These are phyloP conservation scores for Alternaria gansuensis DNA, from an alignment of 2,329 filamentous ascomycete genomes.

Conservation along the genomic window DNA sequence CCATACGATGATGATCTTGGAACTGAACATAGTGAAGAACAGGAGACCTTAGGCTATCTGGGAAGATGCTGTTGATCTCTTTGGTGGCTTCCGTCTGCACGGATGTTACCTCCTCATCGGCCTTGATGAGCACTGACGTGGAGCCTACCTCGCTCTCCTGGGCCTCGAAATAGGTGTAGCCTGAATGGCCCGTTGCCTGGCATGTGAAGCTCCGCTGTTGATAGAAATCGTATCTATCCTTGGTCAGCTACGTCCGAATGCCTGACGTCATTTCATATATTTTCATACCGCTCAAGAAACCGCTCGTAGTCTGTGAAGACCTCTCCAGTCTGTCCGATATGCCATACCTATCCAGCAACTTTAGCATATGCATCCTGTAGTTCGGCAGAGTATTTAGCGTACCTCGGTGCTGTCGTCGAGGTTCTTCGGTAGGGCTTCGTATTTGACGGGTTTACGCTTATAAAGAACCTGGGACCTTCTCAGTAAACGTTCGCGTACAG, in stretches of 20 bases:
- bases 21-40: constrained; percentile 92
- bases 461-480: constrained; percentile 76
- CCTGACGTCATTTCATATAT: constrained; percentile 34
- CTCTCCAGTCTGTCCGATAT: constrained; percentile 88
- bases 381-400: constrained; percentile 46
- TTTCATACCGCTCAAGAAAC: constrained; percentile 79
- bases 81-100: constrained; percentile 70
- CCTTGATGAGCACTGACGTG: constrained; percentile 35
- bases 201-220: constrained; percentile 94
- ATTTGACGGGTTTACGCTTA: constrained; percentile 93
- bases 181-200: constrained; percentile 92
- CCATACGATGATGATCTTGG: constrained; percentile 79
- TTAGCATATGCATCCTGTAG: constrained; percentile 38
- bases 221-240: constrained; percentile 84
- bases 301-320: constrained; percentile 88
- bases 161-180: constrained; percentile 90
- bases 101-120: constrained; percentile 43
- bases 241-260: constrained; percentile 28
- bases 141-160: constrained; percentile 83
- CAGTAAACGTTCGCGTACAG: constrained; percentile 20
- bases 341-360: constrained; percentile 75
- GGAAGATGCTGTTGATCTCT: constrained; percentile 91
- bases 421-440: constrained; percentile 74
- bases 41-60: constrained; percentile 87
- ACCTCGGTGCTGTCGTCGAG: constrained; percentile 87